Base-by-base conservation (phyloP, 139 green algal genomes). In the Coelastrella sp. region DNA sequence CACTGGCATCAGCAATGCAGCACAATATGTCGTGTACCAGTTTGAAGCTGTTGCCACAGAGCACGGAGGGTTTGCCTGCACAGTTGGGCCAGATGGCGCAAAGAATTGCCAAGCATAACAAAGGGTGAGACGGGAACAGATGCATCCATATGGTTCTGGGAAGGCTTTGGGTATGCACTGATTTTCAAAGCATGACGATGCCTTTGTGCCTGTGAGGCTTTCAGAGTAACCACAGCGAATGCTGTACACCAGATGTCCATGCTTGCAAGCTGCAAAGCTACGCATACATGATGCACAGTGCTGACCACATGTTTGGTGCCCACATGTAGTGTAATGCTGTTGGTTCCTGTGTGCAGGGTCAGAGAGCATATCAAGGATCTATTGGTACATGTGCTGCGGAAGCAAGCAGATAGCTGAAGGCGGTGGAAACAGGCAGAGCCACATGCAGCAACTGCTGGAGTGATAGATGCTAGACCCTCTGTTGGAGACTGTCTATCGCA, bases 31-130 rank as follows among this genome's bases (percentile, higher is more conserved):
- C 60, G 14, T 87, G 81, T 32, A 87, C 64, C 13, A 61, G 64
- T 23, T 23, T 87, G 60, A 87, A 87, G 81, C 13, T 87, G 81
- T 64, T 87, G 32, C 81, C 66, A 17, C 74, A 80, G 22, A 66
- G 81, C 81, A 87, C 56, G 19, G 64, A 75, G 5, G 32, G 60
- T 16, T n/a, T 87, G 61, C 81, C 64, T 19, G 5, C 6, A 64
- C 14, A 87, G 66, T 5, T 87, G 64, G 81, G 19, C 3, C 61
- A 87, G 64, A 87, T 64, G 64, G 81, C 32, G 6, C 61, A 87
- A 23, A 76, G 77, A 13, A 61, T 87, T 23, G 81, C 81, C 22
- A n/a, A 23, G 61, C 81, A 87, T 20, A 87, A 87, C 61, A 58
- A 68, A 47, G 81, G 61, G 81, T 87, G 5, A 78, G 81, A 4